These are phyloP conservation scores for Protomyces lactucae-debilis DNA, from an alignment of 1,139 yeast genomes.

Conservation along the genomic window DNA sequence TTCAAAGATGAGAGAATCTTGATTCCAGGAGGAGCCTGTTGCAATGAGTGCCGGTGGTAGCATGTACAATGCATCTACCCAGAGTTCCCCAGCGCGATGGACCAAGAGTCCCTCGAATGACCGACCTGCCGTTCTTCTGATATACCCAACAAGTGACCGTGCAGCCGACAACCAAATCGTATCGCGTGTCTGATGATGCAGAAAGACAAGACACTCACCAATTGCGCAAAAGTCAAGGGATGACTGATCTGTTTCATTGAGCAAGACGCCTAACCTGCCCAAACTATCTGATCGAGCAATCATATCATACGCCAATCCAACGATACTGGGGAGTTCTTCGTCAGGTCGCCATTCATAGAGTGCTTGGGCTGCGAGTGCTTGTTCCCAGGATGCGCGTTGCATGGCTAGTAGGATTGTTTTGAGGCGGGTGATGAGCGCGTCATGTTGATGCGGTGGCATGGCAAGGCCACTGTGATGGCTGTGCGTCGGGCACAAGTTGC, in stretches of 20 bases:
- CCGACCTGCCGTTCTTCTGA: slow-evolving; percentile 14
- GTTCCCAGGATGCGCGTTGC: slow-evolving; percentile 28
- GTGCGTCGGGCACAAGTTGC: no score
- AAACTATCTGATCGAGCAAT: slow-evolving; percentile 24
- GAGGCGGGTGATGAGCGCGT: not conserved
- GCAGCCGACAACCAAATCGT: slow-evolving; percentile 18
- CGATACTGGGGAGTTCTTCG: slow-evolving; percentile 6
- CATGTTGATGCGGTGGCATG: not conserved
- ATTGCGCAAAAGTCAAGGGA: slow-evolving; percentile 24
- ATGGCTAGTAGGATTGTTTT: not conserved
- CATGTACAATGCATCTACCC: slow-evolving; percentile 25
- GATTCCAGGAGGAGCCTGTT: slow-evolving; percentile 21
- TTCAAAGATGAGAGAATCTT: slow-evolving; percentile 20
- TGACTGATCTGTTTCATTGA: slow-evolving; percentile 19
- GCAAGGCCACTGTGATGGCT: no score
- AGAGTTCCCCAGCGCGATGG: slow-evolving; percentile 18
- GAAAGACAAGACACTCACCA: slow-evolving; percentile 16
- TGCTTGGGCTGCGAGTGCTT: slow-evolving; percentile 24
- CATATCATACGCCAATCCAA: slow-evolving; percentile 23
- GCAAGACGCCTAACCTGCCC: slow-evolving; percentile 14
- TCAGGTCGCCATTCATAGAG: slow-evolving; percentile 20
- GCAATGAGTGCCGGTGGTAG: slow-evolving; percentile 23
- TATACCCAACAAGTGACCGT: slow-evolving; percentile 19
- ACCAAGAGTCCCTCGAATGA: slow-evolving; percentile 18
- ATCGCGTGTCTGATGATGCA: slow-evolving; percentile 23